Evolutionary conservation across 768 basidiomycete genomes (phyloP), one percentile per base, ranked within the genome.

Genomic region (Lentinula guzmanii): DNA sequence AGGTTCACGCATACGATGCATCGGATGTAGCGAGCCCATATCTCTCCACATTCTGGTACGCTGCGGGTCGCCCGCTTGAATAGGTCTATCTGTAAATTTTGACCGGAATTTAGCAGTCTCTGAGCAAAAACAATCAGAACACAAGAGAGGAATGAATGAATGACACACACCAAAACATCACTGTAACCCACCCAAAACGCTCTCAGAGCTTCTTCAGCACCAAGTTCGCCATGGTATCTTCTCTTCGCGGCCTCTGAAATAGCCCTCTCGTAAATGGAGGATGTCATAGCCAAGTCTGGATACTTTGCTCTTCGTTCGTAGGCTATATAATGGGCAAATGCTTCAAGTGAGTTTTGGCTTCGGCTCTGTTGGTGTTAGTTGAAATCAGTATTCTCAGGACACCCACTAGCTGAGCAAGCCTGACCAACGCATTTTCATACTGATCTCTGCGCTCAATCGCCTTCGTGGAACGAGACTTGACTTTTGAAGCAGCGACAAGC

Each of bases 1-100:
- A 10, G 24, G 56, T 58, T 18, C 13, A 24, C 21, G 68, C 81
- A 64, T 59, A 90, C 92, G 72, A 90, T 67, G 64, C 82, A 82
- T 42, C 89, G 85, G 11, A 94, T 84, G 69, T 90, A 91, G 45
- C 85, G 79, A 5, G 90, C 86, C 87, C 89, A 91, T 15, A 91
- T 75, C 66, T 90, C 88, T 18, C 92, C 92, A 37, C 82, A 90
- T 16, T 78, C 82, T 43, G 92, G 91, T 0, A 86, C 84, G 67
- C 91, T 92, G 61, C 89, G 80, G 9, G 83, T 69, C 10, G 90
- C 91, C 45, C 91, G 77, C 61, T 72, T 75, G 33, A 83, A 76
- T 15, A 77, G 70, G n/a, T 67, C 65, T 34, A 76, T 62, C 65
- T 87, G 78, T 9, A 70, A 70, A 1, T 77, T 77, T 35, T 73